Evolutionary conservation across 1,139 yeast genomes (phyloP), one percentile per base, ranked within the genome.

Genomic region (Geotrichum candidum): DNA sequence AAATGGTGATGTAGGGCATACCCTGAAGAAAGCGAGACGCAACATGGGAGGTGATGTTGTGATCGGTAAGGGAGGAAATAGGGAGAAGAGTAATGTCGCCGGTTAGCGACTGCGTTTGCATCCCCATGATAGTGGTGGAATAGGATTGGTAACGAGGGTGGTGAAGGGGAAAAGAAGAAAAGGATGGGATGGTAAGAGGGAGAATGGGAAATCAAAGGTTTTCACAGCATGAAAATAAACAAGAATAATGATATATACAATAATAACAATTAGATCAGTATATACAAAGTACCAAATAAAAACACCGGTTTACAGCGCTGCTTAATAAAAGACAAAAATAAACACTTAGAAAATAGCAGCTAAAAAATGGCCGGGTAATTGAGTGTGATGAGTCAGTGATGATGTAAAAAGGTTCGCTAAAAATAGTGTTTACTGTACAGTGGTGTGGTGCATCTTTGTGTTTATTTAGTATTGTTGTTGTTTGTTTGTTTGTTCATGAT

Each of bases 11-110:
- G 63, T 74, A 74, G 35, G 80, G 78, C 67, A 75, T 69, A 33
- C 78, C 79, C 66, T 76, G 78, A 65, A 77, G 79, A 66, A 70
- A 77, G 51, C 80, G 67, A 51, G 79, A 76, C 38, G 80, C 80
- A 52, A 77, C 71, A 63, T 77, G 80, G 18, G 79, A 76, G 23
- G 80, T 77, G 58, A 77, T 68, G 51, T 74, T 77, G 60, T 75
- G 77, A 64, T 74, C 79, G 15, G 77, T 73, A 62, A 76, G 69
- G 51, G 74, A 67, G 48, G 70, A 65, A 53, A 71, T 68, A 18
- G 80, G 76, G 66, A 77, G 70, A 63, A 71, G 71, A 56, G 79
- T 72, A 59, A 77, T 62, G 65, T 77, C 80, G 56, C 74, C 72
- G 53, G 76, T 74, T 53, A 73, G 67, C 33, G 69, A 59, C 53